Conservation (phyloP, 2,329 filamentous ascomycete species). For the Claviceps monticola region DNA sequence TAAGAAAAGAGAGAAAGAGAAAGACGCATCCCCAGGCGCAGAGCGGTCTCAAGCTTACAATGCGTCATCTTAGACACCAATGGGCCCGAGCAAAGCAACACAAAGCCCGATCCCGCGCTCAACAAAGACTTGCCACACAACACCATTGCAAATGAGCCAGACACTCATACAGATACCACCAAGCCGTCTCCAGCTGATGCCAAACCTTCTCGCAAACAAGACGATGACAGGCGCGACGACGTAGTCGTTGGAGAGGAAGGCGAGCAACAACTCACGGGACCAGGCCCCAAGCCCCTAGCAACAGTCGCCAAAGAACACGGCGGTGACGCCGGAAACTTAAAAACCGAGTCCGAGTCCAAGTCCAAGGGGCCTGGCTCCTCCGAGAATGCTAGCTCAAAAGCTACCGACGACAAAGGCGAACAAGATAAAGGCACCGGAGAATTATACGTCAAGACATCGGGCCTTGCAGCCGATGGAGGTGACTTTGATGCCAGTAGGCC, state of each 20-base stretch:
- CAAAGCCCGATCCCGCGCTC: background rate
- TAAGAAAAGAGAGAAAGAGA: background rate
- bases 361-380: background rate
- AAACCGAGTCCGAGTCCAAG: background rate
- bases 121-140: background rate
- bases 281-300: constrained; percentile 18
- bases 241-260: constrained; percentile 19
- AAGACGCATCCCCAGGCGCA: background rate
- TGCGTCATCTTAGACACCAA: background rate
- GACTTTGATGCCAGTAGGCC: constrained; percentile 51
- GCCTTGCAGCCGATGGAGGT: constrained; percentile 49
- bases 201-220: background rate
- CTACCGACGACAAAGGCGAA: constrained; percentile 10
- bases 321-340: constrained; percentile 17
- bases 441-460: constrained; percentile 41
- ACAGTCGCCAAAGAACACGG: constrained; percentile 20
- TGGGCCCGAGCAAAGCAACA: background rate
- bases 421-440: constrained; percentile 36
- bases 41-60: too few species aligned
- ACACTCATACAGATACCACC: too few species aligned
- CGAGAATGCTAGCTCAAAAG: constrained; percentile 4
- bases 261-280: constrained; percentile 18
- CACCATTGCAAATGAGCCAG: background rate
- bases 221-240: constrained; percentile 15
- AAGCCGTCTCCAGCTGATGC: background rate